A percentile compares a stretch with the other conserved stretches of the same genome.
These are phyloP conservation scores for Fagus sylvatica DNA, from an alignment of 306 rosid species.

Conservation along the genomic window DNA sequence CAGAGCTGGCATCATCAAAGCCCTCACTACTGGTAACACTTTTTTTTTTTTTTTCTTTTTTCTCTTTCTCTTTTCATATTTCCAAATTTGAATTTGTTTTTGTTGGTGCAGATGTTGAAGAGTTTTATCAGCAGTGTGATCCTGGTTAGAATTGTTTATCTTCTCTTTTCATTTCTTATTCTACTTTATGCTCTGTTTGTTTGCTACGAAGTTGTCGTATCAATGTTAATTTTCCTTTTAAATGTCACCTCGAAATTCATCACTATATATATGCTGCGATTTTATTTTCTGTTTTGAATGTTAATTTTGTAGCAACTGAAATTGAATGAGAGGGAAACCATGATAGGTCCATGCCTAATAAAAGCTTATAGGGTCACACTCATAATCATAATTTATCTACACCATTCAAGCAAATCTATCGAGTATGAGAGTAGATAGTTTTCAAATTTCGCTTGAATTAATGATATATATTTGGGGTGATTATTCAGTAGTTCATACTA, in stretches of 20 bases:
- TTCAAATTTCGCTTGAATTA: too few species aligned
- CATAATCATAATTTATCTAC: too few species aligned
- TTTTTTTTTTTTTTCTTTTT: neutral
- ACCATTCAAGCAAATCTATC: too few species aligned
- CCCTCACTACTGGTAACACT: constrained; percentile 59
- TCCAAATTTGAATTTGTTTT: neutral
- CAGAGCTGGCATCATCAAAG: constrained; percentile 62
- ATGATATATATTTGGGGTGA: too few species aligned
- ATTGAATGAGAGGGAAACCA: too few species aligned
- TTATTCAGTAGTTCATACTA: too few species aligned
- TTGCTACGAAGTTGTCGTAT: neutral
- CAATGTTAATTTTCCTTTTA: too few species aligned
- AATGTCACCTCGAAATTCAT: too few species aligned
- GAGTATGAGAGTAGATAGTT: too few species aligned
- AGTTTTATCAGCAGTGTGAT: constrained; percentile 62
- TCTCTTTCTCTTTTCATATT: neutral
- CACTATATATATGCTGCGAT: neutral
- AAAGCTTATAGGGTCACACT: too few species aligned
- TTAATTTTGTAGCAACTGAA: neutral
- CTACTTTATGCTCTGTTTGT: neutral
- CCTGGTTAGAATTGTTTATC: constrained; percentile 45
- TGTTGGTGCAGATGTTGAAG: constrained; percentile 44
- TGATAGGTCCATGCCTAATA: too few species aligned
- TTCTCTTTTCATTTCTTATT: neutral
- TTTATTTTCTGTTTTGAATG: neutral